Evolutionary conservation across 495 filamentous ascomycete species (phyloP), one percentile per base, ranked within the genome.

Genomic region (Aspergillus ostianus): DNA sequence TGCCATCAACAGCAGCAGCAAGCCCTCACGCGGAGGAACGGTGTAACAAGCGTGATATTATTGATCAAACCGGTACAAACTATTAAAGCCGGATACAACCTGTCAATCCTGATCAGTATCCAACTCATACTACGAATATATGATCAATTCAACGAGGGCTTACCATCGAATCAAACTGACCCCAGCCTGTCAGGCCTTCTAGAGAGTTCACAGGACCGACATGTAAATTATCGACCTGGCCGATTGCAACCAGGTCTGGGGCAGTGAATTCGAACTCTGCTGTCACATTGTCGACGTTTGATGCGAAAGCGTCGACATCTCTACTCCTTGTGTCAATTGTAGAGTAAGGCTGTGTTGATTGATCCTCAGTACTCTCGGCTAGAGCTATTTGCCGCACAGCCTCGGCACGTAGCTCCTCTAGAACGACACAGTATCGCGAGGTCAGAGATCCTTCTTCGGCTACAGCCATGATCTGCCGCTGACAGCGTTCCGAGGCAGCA

Each of bases 401-500:
- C 46, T 47, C 46, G 46, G 46, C 46, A 47, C 46, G 46, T 1
- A 47, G 46, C 46, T 47, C 46, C n/a, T 47, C 46, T 9, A 47
- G 13, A 12, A 47, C 46, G 7, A 47, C 46, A 47, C 46, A 47
- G 15, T 47, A 47, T 7, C 46, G 46, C 1, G 46, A 47, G n/a
- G 46, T 47, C 46, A 47, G n/a, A n/a, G 46, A 47, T 47, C 46
- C 46, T 21, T 47, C 46, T 47, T 47, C 46, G 46, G 46, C 46
- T 47, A 47, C 12, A 12, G 5, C 7, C 13, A 17, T 17, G 46
- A 47, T 47, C 46, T 47, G 46, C 7, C n/a, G 46, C 46, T 47
- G 46, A 47, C 46, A 47, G 13, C 46, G 46, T 12, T 47, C 46
- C n/a, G 46, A 3, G 46, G 46, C 46, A 12, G 46, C 7, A 12